Conservation (phyloP, 371 early-diverging fungal species). For the Basidiobolus meristosporus region DNA sequence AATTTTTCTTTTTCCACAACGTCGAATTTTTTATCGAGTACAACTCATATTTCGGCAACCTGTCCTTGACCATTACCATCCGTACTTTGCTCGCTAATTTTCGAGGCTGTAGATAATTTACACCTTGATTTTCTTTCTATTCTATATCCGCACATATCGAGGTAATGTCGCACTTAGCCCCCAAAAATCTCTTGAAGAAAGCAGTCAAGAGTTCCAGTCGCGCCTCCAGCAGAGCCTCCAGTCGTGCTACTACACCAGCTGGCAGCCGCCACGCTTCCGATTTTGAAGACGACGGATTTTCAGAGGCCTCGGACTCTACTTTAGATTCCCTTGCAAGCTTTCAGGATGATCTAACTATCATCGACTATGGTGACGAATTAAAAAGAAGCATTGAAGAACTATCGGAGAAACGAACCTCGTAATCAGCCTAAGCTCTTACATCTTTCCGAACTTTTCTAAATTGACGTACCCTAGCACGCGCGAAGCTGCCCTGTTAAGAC, state of each 20-base stretch:
- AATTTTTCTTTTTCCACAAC: too few species aligned
- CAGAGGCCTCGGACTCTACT: conserved; percentile 4
- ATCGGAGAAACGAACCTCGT: conserved; percentile 5
- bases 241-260: neutral
- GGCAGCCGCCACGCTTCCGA: neutral
- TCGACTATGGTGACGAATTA: conserved; percentile 4
- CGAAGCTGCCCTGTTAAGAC: conserved; percentile 18
- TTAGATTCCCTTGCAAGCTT: conserved; percentile 1
- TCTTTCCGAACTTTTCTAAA: too few species aligned
- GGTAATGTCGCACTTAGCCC: too few species aligned
- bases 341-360: neutral
- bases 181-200: too few species aligned
- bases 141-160: too few species aligned
- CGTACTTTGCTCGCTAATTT: too few species aligned
- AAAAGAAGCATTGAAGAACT: conserved; percentile 4
- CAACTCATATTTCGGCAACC: too few species aligned
- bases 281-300: conserved; percentile 2
- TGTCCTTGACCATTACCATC: too few species aligned
- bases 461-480: too few species aligned
- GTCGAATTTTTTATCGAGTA: too few species aligned
- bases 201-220: neutral
- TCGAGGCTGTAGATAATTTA: too few species aligned
- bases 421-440: neutral
- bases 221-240: neutral
- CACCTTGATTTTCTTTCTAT: too few species aligned